Evolutionary conservation across 148 eudicot genomes (phyloP).

Genomic region (Vaccinium darrowii): DNA sequence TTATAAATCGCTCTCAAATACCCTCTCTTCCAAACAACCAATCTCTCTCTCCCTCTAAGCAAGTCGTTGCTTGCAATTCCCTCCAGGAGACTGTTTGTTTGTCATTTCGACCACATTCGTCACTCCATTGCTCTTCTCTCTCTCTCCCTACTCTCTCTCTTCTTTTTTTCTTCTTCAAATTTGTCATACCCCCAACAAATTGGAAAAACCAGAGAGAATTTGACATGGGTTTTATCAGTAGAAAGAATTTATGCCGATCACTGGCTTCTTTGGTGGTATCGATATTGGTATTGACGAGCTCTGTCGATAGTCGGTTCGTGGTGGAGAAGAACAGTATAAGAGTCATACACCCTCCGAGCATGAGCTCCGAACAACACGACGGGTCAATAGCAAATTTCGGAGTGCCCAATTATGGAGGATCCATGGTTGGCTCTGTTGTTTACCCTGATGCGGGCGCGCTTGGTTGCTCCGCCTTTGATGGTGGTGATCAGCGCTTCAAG

Average conservation of each 20-base stretch:
- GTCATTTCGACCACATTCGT: background rate
- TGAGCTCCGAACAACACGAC: conserved; percentile 48
- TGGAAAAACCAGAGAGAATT: background rate
- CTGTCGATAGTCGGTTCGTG: conserved; percentile 49
- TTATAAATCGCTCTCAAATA: too few relatives aligned
- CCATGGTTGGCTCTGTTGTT: conserved; percentile 67
- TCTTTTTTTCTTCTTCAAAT: background rate
- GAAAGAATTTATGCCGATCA: background rate
- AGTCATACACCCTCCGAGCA: conserved; percentile 49
- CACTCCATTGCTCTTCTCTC: background rate
- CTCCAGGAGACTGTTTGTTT: conserved; percentile 4
- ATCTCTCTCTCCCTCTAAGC: background rate
- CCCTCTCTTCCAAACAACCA: too few relatives aligned
- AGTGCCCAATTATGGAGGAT: conserved; percentile 89
- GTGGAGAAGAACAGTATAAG: conserved; percentile 78
- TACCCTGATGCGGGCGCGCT: conserved; percentile 48
- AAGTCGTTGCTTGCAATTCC: background rate
- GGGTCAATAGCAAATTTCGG: conserved; percentile 91
- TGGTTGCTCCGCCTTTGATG: conserved; percentile 64
- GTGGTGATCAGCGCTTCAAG: conserved; percentile 77
- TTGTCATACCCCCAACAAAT: background rate
- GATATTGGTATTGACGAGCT: background rate
- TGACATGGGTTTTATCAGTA: background rate
- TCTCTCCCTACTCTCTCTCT: background rate
- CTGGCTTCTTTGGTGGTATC: background rate